Evolutionary conservation across 768 basidiomycete genomes (phyloP), one percentile per base, ranked within the genome.

Genomic region (Termitomyces sp.): DNA sequence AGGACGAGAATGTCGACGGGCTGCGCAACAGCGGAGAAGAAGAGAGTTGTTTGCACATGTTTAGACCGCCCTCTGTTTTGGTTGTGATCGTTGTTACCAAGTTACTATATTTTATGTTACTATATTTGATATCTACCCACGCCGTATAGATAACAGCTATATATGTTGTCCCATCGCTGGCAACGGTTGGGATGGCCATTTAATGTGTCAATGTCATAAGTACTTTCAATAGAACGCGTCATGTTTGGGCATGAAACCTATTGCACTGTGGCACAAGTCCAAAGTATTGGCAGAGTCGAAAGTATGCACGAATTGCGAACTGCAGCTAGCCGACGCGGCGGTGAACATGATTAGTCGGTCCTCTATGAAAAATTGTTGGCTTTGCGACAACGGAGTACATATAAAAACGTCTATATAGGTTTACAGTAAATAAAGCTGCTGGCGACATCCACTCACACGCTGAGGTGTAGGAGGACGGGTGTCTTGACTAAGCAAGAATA

Each of bases 11-110:
- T 61, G 56, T 57, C 60, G 61, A 48, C 63, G 70, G 68, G 60
- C 57, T 40, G 57, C 49, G 62, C 64, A 60, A 64, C 57, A 37
- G 55, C 60, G 53, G 57, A 50, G 5, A 59, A 57, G 53, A 60
- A 54, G 57, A 46, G 17, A 38, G 4, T 37, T 68, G 40, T 69
- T 69, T 69, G 60, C 42, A 3, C 5, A 47, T 69, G 47, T 69
- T 69, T 69, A 61, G 36, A 25, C 14, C 34, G 48, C 25, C 60
- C 58, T 61, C 63, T 62, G 63, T 66, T 61, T 25, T 37, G 25
- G 25, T 25, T 25, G 34, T 49, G 17, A n/a, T 42, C 40, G 15
- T 42, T 40, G 38, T 42, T 42, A 25, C 25, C 25, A 25, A 25
- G 25, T 25, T 25, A 25, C 25, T 25, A 25, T 25, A 25, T 25